These are phyloP conservation scores for Metschnikowia amazonensis DNA, from an alignment of 805 yeast genomes.

Conservation along the genomic window DNA sequence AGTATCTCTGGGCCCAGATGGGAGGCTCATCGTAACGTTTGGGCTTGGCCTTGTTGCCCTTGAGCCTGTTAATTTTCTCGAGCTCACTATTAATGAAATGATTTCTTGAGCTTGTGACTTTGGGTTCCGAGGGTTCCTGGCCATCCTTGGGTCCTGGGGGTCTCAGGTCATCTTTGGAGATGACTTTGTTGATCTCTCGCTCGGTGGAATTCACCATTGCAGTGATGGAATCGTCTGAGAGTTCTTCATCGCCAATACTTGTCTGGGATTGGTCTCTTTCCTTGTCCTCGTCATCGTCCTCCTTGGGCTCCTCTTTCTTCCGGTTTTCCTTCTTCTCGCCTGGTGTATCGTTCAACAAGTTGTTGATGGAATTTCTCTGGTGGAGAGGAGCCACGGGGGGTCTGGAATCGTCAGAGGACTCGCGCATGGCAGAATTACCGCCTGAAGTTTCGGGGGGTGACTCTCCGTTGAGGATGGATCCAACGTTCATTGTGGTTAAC, in stretches of 20 bases:
- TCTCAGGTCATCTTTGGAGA: conserved; percentile 4
- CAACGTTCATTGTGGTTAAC: conserved; percentile 18
- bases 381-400: conserved; percentile 8
- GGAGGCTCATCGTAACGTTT: conserved; percentile 64
- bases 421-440: conserved; percentile 5
- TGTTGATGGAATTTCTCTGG: conserved; percentile 18
- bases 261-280: background rate
- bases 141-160: too few relatives aligned
- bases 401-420: background rate
- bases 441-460: conserved; percentile 12
- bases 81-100: conserved; percentile 22
- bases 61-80: conserved; percentile 22
- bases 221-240: conserved; percentile 10
- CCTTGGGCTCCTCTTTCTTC: too few relatives aligned
- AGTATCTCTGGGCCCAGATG: conserved; percentile 79
- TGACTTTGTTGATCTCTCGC: conserved; percentile 9
- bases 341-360: conserved; percentile 17
- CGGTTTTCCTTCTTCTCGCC: background rate
- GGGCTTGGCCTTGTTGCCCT: conserved; percentile 43
- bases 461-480: conserved; percentile 20
- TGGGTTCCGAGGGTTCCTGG: too few relatives aligned
- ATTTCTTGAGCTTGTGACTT: background rate
- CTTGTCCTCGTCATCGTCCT: background rate
- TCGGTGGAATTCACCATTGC: conserved; percentile 8
- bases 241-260: background rate